Conservation (phyloP, 495 filamentous ascomycete genomes). For the Cairneyella variabilis region DNA sequence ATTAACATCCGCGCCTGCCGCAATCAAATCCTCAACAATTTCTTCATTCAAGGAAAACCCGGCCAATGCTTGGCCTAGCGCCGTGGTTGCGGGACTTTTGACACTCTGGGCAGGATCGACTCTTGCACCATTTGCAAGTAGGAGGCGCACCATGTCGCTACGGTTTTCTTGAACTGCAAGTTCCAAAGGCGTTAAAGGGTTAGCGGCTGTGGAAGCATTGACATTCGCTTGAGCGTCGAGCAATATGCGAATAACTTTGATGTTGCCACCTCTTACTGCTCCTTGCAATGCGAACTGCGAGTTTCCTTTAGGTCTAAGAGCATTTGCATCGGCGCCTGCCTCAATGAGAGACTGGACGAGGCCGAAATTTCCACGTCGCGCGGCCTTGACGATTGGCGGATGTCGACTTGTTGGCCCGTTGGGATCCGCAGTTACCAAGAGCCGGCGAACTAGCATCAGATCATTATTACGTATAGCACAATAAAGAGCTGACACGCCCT, state of each 20-base stretch:
- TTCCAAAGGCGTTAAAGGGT: background rate
- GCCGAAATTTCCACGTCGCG: background rate
- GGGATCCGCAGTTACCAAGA: background rate
- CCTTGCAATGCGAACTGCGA: slow-evolving; percentile 3
- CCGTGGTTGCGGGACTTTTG: background rate
- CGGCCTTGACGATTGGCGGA: background rate
- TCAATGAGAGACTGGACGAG: slow-evolving; percentile 8
- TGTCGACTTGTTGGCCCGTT: background rate
- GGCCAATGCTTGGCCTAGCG: background rate
- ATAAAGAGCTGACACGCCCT: slow-evolving; percentile 18
- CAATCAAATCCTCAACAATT: slow-evolving; percentile 5
- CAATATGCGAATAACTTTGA: slow-evolving; percentile 9
- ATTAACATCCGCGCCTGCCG: slow-evolving; percentile 5
- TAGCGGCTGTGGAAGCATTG: slow-evolving; percentile 2
- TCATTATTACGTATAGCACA: slow-evolving; percentile 5
- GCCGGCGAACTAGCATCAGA: background rate
- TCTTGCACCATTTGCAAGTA: slow-evolving; percentile 8
- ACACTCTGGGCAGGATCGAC: slow-evolving; percentile 2
- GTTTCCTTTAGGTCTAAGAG: background rate
- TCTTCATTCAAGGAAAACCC: background rate
- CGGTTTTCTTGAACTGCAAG: background rate
- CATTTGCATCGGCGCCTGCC: slow-evolving; percentile 16
- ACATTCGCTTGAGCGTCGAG: slow-evolving; percentile 4
- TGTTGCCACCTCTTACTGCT: background rate
- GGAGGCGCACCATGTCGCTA: slow-evolving; percentile 8